Evolutionary conservation across 2,329 filamentous ascomycete species (phyloP), one percentile per base, ranked within the genome.

Genomic region (Neonectria magnoliae): DNA sequence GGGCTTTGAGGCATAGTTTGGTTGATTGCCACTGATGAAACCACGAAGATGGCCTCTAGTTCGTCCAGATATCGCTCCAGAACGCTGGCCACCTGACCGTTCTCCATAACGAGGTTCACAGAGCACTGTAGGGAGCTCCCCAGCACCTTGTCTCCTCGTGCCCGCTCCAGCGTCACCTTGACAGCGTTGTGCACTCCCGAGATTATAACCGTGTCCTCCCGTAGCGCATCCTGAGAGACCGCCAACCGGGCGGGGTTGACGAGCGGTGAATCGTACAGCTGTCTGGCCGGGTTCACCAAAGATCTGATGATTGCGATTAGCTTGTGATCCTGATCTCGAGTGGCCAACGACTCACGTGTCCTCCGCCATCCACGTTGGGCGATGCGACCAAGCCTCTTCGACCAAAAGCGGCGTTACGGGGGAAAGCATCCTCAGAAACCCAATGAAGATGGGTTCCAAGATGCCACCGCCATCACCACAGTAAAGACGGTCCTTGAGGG

Each of bases 401-500:
- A 98, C 91, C 4, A 98, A 85, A 42, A 94, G 78, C 1, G 95
- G 95, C 10, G 91, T 91, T 60, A 97, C 87, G 1, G 95, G 94
- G 2, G 88, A 90, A 31, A 98, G 83, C 85, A 97, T 93, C 58
- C 90, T 87, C 66, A 94, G 81, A 18, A 98, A 82, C 38, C 93
- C 89, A 6, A 88, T 81, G 65, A 95, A 89, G 59, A 98, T 87
- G 29, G 87, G 84, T 69, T 88, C 85, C 52, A 92, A 80, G 5
- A 87, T 83, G 51, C 91, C 91, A 14, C 87, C 84, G 14, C 87
- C 87, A 65, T 90, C 87, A 31, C 92, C 93, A 50, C 94, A 96
- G 81, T 99, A 99, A 1, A 98, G 83, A 3, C 93, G 86, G 74
- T 99, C 96, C 79, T 99, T 99, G 72, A 94, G 85, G 0, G 92